phyloP scores from a whole-genome alignment of 2,329 filamentous ascomycete species.

The Paecilomyces sp. region DNA sequence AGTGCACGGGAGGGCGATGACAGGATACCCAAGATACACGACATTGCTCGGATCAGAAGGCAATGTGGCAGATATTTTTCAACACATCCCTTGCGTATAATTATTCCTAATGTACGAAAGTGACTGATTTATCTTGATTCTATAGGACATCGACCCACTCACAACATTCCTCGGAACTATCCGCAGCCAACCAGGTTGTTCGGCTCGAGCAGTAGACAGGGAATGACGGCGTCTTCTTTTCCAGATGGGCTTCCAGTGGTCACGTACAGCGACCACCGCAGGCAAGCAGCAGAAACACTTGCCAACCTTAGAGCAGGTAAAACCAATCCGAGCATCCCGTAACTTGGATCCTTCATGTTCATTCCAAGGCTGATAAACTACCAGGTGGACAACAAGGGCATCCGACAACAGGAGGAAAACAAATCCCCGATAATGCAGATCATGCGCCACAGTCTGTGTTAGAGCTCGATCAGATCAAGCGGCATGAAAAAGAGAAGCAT shows the following conservation, averaged over 20 bases:
- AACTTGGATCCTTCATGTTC: not conserved
- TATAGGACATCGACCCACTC: not conserved
- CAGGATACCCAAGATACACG: not conserved
- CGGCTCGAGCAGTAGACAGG: not conserved
- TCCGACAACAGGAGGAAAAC: not conserved
- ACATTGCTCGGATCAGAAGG: not conserved
- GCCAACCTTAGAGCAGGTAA: not conserved
- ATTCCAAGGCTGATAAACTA: not conserved
- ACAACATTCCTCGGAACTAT: not conserved
- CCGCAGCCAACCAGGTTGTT: not conserved
- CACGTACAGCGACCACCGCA: not conserved
- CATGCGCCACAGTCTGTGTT: not conserved
- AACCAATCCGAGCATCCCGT: not conserved
- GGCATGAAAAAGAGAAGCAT: not conserved
- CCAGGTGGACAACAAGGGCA: not conserved
- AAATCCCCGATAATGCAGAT: not conserved
- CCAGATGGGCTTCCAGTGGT: not conserved
- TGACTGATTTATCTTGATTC: not conserved
- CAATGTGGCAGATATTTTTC: not conserved
- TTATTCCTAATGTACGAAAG: not conserved
- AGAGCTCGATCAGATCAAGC: not conserved
- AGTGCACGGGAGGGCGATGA: not conserved
- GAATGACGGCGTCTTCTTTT: not conserved
- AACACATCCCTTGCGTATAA: not conserved
- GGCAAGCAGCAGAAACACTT: not conserved